phyloP scores from a whole-genome alignment of 371 early-diverging fungal species.

The Mucor racemosus region DNA sequence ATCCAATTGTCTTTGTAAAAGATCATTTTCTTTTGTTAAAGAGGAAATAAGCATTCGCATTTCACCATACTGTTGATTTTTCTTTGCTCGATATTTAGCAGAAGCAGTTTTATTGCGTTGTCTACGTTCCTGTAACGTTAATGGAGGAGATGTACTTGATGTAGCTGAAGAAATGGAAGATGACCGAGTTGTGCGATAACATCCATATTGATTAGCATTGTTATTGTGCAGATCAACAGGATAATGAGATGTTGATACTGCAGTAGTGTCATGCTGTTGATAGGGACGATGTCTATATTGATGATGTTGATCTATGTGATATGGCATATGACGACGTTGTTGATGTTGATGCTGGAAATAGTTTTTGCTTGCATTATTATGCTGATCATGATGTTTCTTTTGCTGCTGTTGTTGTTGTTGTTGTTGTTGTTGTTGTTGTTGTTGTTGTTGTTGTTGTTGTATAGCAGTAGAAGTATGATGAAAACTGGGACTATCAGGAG shows the following conservation, averaged over 20 bases:
- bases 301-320: not conserved
- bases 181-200: not conserved
- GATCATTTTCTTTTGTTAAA: slow-evolving; percentile 56
- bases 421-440: too few relatives aligned
- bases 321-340: not conserved
- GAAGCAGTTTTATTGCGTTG: slow-evolving; percentile 68
- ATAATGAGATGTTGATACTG: not conserved
- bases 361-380: too few relatives aligned
- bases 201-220: not conserved
- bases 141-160: slow-evolving; percentile 27
- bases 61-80: slow-evolving; percentile 62
- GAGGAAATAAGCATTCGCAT: slow-evolving; percentile 54
- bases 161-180: slow-evolving; percentile 4
- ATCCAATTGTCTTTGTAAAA: slow-evolving; percentile 54
- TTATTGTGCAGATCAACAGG: not conserved
- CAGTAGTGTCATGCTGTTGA: not conserved
- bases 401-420: too few relatives aligned
- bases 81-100: slow-evolving; percentile 69
- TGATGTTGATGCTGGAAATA: not conserved
- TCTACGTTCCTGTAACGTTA: slow-evolving; percentile 58
- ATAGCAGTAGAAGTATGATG: not conserved
- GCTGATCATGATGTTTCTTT: too few relatives aligned
- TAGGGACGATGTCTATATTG: not conserved
- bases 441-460: not conserved
- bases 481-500: not conserved